phyloP scores from a whole-genome alignment of 441 rosid species.

The Kokia cookei region DNA sequence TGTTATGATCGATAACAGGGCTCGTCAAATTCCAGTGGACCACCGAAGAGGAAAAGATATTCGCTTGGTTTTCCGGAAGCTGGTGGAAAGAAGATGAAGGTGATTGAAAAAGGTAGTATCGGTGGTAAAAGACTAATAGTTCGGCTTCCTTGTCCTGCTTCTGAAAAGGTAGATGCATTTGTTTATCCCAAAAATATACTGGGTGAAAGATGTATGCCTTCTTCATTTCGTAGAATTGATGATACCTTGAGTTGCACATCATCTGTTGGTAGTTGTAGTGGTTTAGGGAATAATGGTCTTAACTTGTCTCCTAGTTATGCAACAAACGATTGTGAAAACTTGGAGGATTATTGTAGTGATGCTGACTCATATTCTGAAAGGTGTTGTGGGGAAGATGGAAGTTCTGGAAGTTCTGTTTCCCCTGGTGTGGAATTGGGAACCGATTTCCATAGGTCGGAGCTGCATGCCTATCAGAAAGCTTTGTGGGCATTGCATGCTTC shows the following conservation, averaged over 20 bases:
- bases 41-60: slow-evolving; percentile 34
- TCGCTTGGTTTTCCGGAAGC: slow-evolving; percentile 27
- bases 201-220: slow-evolving; percentile 38
- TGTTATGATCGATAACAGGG: slow-evolving; percentile 7
- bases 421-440: slow-evolving; percentile 28
- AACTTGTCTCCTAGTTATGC: slow-evolving; percentile 27
- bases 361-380: slow-evolving; percentile 46
- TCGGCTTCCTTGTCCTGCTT: slow-evolving; percentile 12
- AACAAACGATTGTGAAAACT: slow-evolving; percentile 26
- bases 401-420: slow-evolving; percentile 6
- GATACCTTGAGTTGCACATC: slow-evolving; percentile 42
- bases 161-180: slow-evolving; percentile 52
- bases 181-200: slow-evolving; percentile 34
- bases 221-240: slow-evolving; percentile 30
- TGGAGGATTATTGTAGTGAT: slow-evolving; percentile 40
- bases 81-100: slow-evolving; percentile 35
- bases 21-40: slow-evolving; percentile 20
- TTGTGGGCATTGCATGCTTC: slow-evolving; percentile 53
- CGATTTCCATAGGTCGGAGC: slow-evolving; percentile 57
- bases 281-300: slow-evolving; percentile 27
- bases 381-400: slow-evolving; percentile 23
- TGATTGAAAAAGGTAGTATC: slow-evolving; percentile 22
- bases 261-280: slow-evolving; percentile 85
- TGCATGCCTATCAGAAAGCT: slow-evolving; percentile 55
- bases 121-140: slow-evolving; percentile 8